Percentiles rank a stretch among this genome's conserved stretches.
phyloP scores from a whole-genome alignment of 495 filamentous ascomycete species.

The Evansstolkia leycettana region DNA sequence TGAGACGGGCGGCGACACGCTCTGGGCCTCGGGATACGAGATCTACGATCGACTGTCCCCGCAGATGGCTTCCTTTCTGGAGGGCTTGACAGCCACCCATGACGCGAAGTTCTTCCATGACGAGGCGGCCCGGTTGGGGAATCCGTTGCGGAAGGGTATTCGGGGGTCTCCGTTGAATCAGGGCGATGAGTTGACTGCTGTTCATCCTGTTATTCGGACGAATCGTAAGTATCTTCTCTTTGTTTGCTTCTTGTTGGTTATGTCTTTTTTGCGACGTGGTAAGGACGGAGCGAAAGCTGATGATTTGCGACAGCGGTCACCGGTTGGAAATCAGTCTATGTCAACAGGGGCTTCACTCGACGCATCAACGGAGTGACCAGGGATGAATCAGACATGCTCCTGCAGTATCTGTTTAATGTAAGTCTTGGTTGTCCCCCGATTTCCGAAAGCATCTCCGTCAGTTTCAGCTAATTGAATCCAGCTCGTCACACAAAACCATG shows the following conservation, averaged over 20 bases:
- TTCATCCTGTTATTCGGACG: slow-evolving; percentile 63
- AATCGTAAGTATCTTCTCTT: slow-evolving; percentile 48
- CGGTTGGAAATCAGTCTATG: slow-evolving; percentile 65
- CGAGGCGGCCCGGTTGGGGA: slow-evolving; percentile 27
- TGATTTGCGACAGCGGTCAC: slow-evolving; percentile 45
- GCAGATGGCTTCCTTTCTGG: slow-evolving; percentile 49
- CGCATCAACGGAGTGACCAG: slow-evolving; percentile 46
- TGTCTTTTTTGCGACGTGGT: neutral
- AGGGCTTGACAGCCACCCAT: slow-evolving; percentile 52
- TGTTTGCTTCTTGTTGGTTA: neutral
- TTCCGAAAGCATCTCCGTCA: too few species aligned
- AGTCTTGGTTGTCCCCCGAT: too few species aligned
- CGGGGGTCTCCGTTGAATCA: slow-evolving; percentile 55
- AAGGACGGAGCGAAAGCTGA: too few species aligned
- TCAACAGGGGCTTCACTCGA: slow-evolving; percentile 47
- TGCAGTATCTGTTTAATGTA: slow-evolving; percentile 33
- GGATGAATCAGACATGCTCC: slow-evolving; percentile 21
- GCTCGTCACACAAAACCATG: slow-evolving; percentile 61
- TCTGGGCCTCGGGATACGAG: slow-evolving; percentile 30
- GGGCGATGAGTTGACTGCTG: slow-evolving; percentile 44
- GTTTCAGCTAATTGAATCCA: slow-evolving; percentile 33
- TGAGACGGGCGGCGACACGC: slow-evolving; percentile 54
- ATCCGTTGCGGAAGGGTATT: slow-evolving; percentile 31
- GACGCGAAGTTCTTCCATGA: slow-evolving; percentile 39
- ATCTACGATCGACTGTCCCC: slow-evolving; percentile 58